A percentile compares a stretch with the other conserved stretches of the same genome.
These are phyloP conservation scores for Filosporella fistucella DNA, from an alignment of 495 filamentous ascomycete species.

Conservation along the genomic window DNA sequence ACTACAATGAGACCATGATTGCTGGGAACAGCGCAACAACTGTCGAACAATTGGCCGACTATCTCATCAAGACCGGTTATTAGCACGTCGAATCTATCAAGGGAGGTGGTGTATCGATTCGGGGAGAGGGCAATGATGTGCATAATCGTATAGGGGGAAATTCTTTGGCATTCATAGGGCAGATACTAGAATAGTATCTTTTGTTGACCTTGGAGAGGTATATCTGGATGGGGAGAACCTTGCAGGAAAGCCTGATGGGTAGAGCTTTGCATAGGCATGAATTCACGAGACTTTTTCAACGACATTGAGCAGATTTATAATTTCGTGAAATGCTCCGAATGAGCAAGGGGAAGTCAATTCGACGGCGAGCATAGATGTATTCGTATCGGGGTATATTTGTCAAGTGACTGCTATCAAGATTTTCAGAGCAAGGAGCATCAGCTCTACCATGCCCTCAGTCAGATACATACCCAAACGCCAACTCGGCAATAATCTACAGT, in stretches of 20 bases:
- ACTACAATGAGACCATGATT: conserved; percentile 68
- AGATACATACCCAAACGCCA: conserved; percentile 20
- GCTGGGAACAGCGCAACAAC: conserved; percentile 61
- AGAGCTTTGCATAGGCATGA: conserved; percentile 21
- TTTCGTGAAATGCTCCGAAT: too few relatives aligned
- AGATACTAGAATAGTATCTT: conserved; percentile 22
- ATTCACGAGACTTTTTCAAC: conserved; percentile 10
- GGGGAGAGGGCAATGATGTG: conserved; percentile 2
- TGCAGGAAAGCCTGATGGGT: conserved; percentile 4
- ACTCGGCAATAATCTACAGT: conserved; percentile 17
- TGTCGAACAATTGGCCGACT: conserved; percentile 69
- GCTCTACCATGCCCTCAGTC: conserved; percentile 21
- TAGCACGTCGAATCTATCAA: conserved; percentile 30
- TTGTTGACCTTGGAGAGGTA: conserved; percentile 11
- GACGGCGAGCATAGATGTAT: too few relatives aligned
- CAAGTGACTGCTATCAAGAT: too few relatives aligned
- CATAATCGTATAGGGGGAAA: conserved; percentile 7
- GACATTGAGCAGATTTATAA: background rate
- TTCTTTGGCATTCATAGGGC: conserved; percentile 20
- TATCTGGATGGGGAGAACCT: conserved; percentile 6
- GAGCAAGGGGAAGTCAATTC: too few relatives aligned
- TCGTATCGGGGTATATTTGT: too few relatives aligned
- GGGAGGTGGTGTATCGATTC: background rate
- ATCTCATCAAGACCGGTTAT: conserved; percentile 66
- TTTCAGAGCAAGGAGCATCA: conserved; percentile 11